phyloP scores from a whole-genome alignment of 371 early-diverging fungal genomes.

The Choanephora cucurbitarum region DNA sequence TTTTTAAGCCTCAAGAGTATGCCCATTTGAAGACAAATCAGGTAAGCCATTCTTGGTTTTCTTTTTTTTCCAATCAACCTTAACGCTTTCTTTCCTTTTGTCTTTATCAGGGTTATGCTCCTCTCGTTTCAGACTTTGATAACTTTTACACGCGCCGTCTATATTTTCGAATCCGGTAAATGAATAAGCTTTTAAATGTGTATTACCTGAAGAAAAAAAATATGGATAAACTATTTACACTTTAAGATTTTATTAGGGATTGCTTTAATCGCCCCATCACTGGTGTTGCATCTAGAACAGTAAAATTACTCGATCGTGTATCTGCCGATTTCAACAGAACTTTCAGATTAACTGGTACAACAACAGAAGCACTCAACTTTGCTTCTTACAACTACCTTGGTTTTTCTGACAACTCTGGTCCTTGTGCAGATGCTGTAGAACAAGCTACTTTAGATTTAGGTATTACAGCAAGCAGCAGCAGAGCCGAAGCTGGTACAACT shows the following conservation, averaged over 20 bases:
- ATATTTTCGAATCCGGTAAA: constrained; percentile 85
- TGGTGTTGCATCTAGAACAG: constrained; percentile 92
- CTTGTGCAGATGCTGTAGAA: constrained; percentile 93
- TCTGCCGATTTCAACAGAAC: constrained; percentile 85
- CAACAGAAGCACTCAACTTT: constrained; percentile 89
- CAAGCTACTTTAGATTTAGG: constrained; percentile 67
- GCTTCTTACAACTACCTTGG: constrained; percentile 99
- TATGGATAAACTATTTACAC: constrained; percentile 38
- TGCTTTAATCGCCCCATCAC: constrained; percentile 98
- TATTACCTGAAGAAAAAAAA: background rate
- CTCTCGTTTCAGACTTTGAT: constrained; percentile 93
- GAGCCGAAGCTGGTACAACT: constrained; percentile 72
- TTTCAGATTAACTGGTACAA: constrained; percentile 85
- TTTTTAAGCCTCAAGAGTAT: constrained; percentile 71
- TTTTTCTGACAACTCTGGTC: constrained; percentile 90
- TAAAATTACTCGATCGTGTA: constrained; percentile 85
- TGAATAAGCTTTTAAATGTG: constrained; percentile 1
- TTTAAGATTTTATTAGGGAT: constrained; percentile 60
- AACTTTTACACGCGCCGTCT: constrained; percentile 97
- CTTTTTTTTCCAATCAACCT: background rate
- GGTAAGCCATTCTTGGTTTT: constrained; percentile 45
- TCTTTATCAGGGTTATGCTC: constrained; percentile 75
- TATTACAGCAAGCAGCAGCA: constrained; percentile 64
- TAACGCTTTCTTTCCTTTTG: constrained; percentile 1
- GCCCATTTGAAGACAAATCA: constrained; percentile 71